Base-by-base conservation (phyloP, 345 rosid species). In the Lepidium didymum region DNA sequence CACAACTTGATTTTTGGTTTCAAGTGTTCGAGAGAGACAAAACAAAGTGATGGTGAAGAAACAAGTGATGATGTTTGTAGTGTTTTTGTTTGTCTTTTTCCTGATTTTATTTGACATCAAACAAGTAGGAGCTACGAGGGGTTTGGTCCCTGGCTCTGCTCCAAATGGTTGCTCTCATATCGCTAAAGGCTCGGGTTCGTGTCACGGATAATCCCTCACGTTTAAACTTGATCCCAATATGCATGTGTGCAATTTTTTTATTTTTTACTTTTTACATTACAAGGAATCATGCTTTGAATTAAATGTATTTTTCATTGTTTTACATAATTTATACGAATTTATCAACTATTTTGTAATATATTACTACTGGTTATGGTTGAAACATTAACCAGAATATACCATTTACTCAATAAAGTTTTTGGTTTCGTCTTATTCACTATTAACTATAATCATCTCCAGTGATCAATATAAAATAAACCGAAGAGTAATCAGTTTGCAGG, bases 11-110 rank as follows among this genome's bases (percentile, higher is more conserved):
- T n/a, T n/a, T n/a, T n/a, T n/a, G n/a, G n/a, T n/a, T n/a, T n/a
- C n/a, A n/a, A n/a, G n/a, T n/a, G n/a, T n/a, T n/a, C n/a, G n/a
- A n/a, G n/a, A n/a, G n/a, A n/a, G n/a, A n/a, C n/a, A n/a, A n/a
- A n/a, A n/a, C n/a, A n/a, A n/a, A n/a, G n/a, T n/a, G 59, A 44
- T 57, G 72, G 38, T 65, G 72, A 73, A 33, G 55, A 73, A 73
- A 25, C 66, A 65, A 43, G 62, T 59, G 50, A 65, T 66, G 21
- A 19, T 19, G 7, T 2, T 66, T 41, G 62, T 4, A 42, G 41
- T 73, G 21, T 6, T 58, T 56, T 42, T 66, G 41, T 12, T 73
- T 21, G 49, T 49, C 3, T 3, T 73, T 12, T 29, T 66, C 33
- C 2, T 58, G 54, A 11, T 66, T 40, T 15, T 59, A 8, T 21